Percentiles rank a stretch among this genome's conserved stretches.
phyloP scores from a whole-genome alignment of 495 filamentous ascomycete genomes.

The Aspergillus mulundensis region DNA sequence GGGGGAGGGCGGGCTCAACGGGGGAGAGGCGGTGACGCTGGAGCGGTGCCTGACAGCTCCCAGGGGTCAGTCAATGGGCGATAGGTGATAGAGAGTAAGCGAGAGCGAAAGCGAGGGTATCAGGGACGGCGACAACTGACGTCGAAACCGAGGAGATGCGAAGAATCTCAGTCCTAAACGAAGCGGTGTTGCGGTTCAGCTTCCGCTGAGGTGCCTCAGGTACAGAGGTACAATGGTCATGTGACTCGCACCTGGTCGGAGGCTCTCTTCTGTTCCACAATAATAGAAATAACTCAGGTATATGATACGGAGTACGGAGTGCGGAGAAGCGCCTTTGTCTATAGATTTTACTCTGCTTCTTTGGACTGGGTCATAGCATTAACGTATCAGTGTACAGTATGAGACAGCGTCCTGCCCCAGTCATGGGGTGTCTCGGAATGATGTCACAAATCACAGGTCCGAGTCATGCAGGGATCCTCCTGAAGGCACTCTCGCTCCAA shows the following conservation, averaged over 20 bases:
- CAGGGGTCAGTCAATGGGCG: constrained; percentile 2
- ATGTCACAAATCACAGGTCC: constrained; percentile 6
- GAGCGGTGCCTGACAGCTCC: constrained; percentile 16
- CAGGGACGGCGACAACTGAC: not conserved
- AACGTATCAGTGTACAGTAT: not conserved
- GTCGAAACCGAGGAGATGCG: constrained; percentile 1
- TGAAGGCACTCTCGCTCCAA: not conserved
- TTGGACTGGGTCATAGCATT: not conserved
- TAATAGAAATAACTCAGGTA: not conserved
- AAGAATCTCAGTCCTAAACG: not conserved
- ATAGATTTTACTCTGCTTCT: not conserved
- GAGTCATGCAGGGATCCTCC: not conserved
- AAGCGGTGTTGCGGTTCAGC: constrained; percentile 9
- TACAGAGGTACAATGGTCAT: constrained; percentile 2
- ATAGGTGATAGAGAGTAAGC: not conserved
- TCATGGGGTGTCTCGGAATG: constrained; percentile 2
- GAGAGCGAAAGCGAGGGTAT: not conserved
- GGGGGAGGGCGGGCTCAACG: constrained; percentile 13
- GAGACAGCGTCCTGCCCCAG: not conserved
- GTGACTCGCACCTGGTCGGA: not conserved
- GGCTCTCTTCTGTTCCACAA: not conserved
- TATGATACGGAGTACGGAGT: not conserved
- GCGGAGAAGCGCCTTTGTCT: not conserved
- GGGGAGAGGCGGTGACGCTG: constrained; percentile 13
- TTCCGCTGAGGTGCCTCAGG: constrained; percentile 6